These are phyloP conservation scores for Venturia aucupariae DNA, from an alignment of 2,329 filamentous ascomycete genomes.

Conservation along the genomic window DNA sequence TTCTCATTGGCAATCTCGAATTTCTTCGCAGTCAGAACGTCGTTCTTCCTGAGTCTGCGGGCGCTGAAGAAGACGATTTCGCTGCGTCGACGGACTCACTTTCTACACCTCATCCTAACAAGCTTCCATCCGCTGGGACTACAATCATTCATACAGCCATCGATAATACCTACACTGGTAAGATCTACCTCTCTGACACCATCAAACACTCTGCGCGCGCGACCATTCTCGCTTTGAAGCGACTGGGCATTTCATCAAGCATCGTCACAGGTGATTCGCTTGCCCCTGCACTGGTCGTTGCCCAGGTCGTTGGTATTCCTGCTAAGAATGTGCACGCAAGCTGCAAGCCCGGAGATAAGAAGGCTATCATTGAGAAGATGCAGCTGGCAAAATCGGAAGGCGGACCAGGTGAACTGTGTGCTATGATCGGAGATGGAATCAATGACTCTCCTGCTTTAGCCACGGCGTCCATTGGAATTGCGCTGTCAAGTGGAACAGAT, in stretches of 20 bases:
- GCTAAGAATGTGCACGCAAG: conserved; percentile 69
- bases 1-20: conserved; percentile 74
- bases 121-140: conserved; percentile 48
- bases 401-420: conserved; percentile 60
- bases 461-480: conserved; percentile 86
- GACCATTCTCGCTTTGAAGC: conserved; percentile 69
- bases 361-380: conserved; percentile 68
- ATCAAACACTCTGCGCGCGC: conserved; percentile 82
- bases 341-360: conserved; percentile 87
- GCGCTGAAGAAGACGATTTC: conserved; percentile 20
- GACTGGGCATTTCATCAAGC: conserved; percentile 76
- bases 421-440: conserved; percentile 97
- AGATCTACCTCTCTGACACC: conserved; percentile 76
- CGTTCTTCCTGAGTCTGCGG: conserved; percentile 44
- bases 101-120: conserved; percentile 4
- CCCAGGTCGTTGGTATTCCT: conserved; percentile 71
- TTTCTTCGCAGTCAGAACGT: conserved; percentile 68
- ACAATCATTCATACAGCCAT: conserved; percentile 91
- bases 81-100: conserved; percentile 21
- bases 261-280: conserved; percentile 92
- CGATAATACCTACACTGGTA: conserved; percentile 69
- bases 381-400: conserved; percentile 42
- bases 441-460: conserved; percentile 95
- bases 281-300: conserved; percentile 75
- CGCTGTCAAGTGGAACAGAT: conserved; percentile 85